Base-by-base conservation (phyloP, 1,139 yeast species). In the Yamadazyma kanchanaburiensis region DNA sequence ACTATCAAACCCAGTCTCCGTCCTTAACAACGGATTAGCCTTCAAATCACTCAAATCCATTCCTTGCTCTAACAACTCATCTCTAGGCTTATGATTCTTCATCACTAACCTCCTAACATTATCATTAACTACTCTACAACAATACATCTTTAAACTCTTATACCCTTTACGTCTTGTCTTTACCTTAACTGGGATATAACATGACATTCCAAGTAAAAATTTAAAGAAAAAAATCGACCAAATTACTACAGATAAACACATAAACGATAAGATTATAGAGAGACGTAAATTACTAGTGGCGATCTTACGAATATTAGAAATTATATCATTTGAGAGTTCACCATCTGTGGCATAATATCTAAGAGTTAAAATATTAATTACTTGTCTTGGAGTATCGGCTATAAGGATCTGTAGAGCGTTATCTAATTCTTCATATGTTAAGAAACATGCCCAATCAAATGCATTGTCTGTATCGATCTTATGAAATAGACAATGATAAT, bases 361-460 rank as follows among this genome's bases (percentile, higher is more conserved):
- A 21, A 83, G 56, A 0, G 96, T 85, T 42, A 84, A 60, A 16
- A 88, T 83, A 51, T 87, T 87, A 43, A 87, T 74, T 3, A 82
- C 81, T 57, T 87, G 96, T 54, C 96, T 73, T n/a, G 96, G 96
- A 5, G 89, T 72, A 45, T 87, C 95, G 1, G 95, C 89, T 26
- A 84, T 61, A 12, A 83, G 44, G 21, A 84, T 64, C 35, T 75
- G 75, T 11, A 79, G 51, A 50, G 91, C 85, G 28, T 74, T 71
- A 40, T 79, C 78, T 33, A 85, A 57, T 35, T 85, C 81, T 46
- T 75, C 76, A 53, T 77, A 85, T 4, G 80, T 71, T 45, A 75
- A 74, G 42, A 86, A 75, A 13, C 87, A 75, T 29, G 80, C 56
- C 68, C 80, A 78, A 47, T 85, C 94, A 43, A 74, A 74, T 28